Evolutionary conservation across 1,139 yeast species (phyloP).

Genomic region (Scheffersomyces titani): DNA sequence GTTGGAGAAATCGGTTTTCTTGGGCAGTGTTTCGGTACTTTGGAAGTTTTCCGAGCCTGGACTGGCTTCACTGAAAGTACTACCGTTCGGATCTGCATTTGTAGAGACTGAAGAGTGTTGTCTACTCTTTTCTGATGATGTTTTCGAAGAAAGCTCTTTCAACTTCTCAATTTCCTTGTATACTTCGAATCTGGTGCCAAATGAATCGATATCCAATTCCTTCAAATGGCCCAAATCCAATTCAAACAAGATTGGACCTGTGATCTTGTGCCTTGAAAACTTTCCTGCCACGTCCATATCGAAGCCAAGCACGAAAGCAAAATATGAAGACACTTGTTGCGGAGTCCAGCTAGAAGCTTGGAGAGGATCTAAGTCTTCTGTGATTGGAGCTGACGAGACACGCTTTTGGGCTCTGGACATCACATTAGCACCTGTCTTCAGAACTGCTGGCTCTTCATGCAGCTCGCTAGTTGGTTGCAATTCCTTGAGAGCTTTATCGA

Average conservation of each 20-base stretch:
- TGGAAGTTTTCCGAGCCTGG: background rate
- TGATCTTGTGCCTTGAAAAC: conserved; percentile 84
- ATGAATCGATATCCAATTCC: conserved; percentile 87
- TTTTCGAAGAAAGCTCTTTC: conserved; percentile 26
- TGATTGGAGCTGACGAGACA: conserved; percentile 6
- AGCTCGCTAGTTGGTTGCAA: conserved; percentile 34
- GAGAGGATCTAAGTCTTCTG: conserved; percentile 49
- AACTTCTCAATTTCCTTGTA: conserved; percentile 84
- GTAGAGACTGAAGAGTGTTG: background rate
- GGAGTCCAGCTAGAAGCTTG: conserved; percentile 78
- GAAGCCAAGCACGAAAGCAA: conserved; percentile 66
- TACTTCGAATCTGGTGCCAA: conserved; percentile 93
- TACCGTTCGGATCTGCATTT: background rate
- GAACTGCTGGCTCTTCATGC: conserved; percentile 20
- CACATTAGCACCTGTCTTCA: background rate
- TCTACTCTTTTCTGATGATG: conserved; percentile 1
- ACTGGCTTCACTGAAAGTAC: background rate
- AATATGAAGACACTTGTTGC: conserved; percentile 77
- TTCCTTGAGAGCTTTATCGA: conserved; percentile 82
- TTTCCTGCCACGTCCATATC: conserved; percentile 72
- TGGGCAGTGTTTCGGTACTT: background rate
- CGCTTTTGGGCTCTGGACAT: background rate
- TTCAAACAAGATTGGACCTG: conserved; percentile 82
- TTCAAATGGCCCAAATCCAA: conserved; percentile 83
- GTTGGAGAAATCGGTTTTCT: conserved; percentile 2